A percentile compares a stretch with the other conserved stretches of the same genome.
These are phyloP conservation scores for Flaveria brownii DNA, from an alignment of 129 eudicot species.

Conservation along the genomic window DNA sequence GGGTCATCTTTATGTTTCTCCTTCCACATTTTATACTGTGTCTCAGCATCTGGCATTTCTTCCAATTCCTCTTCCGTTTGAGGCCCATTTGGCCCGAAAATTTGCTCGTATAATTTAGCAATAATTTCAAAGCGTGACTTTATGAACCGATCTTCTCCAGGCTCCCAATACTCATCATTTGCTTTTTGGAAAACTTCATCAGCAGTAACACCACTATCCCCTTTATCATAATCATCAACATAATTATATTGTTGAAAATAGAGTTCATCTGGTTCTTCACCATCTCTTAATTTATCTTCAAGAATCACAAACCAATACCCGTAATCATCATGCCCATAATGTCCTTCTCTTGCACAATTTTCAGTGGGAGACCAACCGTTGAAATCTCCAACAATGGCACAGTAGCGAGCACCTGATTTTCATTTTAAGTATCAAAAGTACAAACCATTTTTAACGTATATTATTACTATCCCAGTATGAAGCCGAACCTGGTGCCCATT, in stretches of 20 bases:
- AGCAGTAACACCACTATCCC: slow-evolving; percentile 67
- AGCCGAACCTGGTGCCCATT: slow-evolving; percentile 98
- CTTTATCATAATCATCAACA: slow-evolving; percentile 82
- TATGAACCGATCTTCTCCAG: slow-evolving; percentile 83
- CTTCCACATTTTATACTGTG: slow-evolving; percentile 75
- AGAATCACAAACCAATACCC: slow-evolving; percentile 97
- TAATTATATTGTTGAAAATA: slow-evolving; percentile 90
- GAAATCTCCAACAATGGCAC: slow-evolving; percentile 89
- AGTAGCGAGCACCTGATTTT: slow-evolving; percentile 87
- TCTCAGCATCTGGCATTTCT: slow-evolving; percentile 81
- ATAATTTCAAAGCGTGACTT: slow-evolving; percentile 67
- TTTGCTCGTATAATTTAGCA: slow-evolving; percentile 77
- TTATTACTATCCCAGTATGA: not conserved
- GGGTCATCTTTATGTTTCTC: slow-evolving; percentile 88
- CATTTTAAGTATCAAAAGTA: slow-evolving; percentile 19
- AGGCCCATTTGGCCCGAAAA: slow-evolving; percentile 98
- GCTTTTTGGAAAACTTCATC: slow-evolving; percentile 79
- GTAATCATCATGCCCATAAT: slow-evolving; percentile 89
- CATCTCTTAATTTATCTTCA: slow-evolving; percentile 84
- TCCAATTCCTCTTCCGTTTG: slow-evolving; percentile 92
- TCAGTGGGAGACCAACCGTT: slow-evolving; percentile 95
- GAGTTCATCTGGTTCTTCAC: slow-evolving; percentile 79
- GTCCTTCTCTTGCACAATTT: slow-evolving; percentile 87
- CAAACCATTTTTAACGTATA: not conserved
- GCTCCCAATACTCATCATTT: slow-evolving; percentile 97